Evolutionary conservation across 805 yeast species (phyloP), one percentile per base, ranked within the genome.

Genomic region (Kluyveromyces nonfermentans): DNA sequence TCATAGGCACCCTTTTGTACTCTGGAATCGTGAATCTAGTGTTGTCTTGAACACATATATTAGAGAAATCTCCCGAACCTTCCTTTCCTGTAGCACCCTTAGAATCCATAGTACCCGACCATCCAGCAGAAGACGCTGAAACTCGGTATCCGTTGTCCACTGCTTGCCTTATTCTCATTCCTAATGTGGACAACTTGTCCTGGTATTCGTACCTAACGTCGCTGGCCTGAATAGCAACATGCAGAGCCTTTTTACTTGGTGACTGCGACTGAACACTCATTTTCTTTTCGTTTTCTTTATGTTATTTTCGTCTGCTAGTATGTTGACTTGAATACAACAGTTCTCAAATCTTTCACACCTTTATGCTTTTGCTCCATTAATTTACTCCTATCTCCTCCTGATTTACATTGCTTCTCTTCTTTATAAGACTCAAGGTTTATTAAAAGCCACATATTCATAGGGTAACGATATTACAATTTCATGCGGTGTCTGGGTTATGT

Each of bases 101-200:
- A 2, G 32, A 15, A n/a, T 8, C 31, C 31, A 15, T n/a, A 3
- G n/a, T 5, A 14, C 22, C 15, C 15, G 41, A 32, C 2, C 15
- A 21, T 5, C 20, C 34, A 10, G 22, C 33, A 19, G 46, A 32
- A 18, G 21, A 9, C 21, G 43, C 15, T 22, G 35, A 16, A 3
- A 43, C 25, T 34, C 62, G 58, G 57, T 80, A 80, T 1, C 88
- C 88, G 36, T 79, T 78, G 30, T 75, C 69, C 3, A 82, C 77
- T 2, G 82, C 70, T 51, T 80, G 79, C 54, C 90, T 72, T 46
- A 83, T 76, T 49, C 86, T 70, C 86, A 80, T 82, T 0, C 87
- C 88, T 5, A 82, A 55, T 0, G 80, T 72, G 34, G 78, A 71
- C 19, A 82, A 67, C 20, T 67, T 58, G 40, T 54, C 52, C 48